These are phyloP conservation scores for Tulasnella sp. DNA, from an alignment of 768 basidiomycete species.

Conservation along the genomic window DNA sequence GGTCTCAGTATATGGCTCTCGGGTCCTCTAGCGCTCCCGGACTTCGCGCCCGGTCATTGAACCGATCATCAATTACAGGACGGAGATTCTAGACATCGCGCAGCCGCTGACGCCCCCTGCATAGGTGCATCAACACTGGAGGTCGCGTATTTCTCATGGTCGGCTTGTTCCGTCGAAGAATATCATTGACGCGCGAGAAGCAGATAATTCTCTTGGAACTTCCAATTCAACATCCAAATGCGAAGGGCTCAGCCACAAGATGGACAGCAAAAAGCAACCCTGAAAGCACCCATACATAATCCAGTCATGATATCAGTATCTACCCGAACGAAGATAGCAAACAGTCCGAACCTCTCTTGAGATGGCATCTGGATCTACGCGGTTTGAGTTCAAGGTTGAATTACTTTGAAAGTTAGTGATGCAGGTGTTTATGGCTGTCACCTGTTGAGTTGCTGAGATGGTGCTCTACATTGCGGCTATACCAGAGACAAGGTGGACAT, in stretches of 20 bases:
- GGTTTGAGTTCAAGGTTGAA: slow-evolving; percentile 4
- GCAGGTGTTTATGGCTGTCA: slow-evolving; percentile 57
- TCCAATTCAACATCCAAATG: no score
- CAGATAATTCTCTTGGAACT: slow-evolving; percentile 49
- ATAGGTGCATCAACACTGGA: slow-evolving; percentile 34
- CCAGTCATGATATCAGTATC: slow-evolving; percentile 85
- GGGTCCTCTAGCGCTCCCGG: slow-evolving; percentile 26
- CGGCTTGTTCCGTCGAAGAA: slow-evolving; percentile 57
- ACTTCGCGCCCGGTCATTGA: slow-evolving; percentile 23
- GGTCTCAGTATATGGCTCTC: slow-evolving; percentile 21
- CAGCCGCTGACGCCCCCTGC: slow-evolving; percentile 37
- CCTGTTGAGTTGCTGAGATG: slow-evolving; percentile 68
- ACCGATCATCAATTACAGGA: slow-evolving; percentile 34
- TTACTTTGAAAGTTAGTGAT: slow-evolving; percentile 26
- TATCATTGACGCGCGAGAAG: slow-evolving; percentile 48
- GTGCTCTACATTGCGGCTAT: slow-evolving; percentile 72
- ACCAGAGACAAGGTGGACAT: slow-evolving; percentile 65
- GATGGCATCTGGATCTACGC: slow-evolving; percentile 38
- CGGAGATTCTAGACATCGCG: slow-evolving; percentile 46
- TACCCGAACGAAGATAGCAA: slow-evolving; percentile 88
- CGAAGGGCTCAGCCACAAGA: no score
- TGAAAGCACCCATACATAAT: slow-evolving; percentile 72
- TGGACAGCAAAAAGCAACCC: slow-evolving; percentile 39
- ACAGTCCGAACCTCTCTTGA: slow-evolving; percentile 51
- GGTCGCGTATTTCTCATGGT: slow-evolving; percentile 68